Percentiles rank a stretch among this genome's conserved stretches.
Conservation (phyloP, 176 grass and related monocot genomes). For the Ensete ventricosum region DNA sequence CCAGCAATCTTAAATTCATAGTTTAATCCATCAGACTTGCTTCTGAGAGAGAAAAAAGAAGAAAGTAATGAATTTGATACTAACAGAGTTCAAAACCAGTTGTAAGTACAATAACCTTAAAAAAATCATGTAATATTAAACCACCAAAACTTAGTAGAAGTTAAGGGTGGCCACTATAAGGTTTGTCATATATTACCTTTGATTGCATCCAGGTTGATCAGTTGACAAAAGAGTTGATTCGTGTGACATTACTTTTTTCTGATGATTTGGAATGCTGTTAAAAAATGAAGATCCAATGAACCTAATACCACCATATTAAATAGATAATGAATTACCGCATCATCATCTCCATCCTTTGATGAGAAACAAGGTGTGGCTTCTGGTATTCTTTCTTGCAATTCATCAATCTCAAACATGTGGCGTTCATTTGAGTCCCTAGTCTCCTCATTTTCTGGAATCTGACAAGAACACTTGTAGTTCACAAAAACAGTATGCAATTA, state of each 20-base stretch:
- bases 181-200: slow-evolving; percentile 21
- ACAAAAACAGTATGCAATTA: neutral
- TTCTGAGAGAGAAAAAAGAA: slow-evolving; percentile 2
- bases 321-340: slow-evolving; percentile 31
- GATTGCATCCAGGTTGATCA: slow-evolving; percentile 29
- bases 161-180: too few relatives aligned
- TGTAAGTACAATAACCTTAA: neutral
- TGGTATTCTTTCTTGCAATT: slow-evolving; percentile 39
- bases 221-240: slow-evolving; percentile 42
- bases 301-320: slow-evolving; percentile 6
- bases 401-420: slow-evolving; percentile 43
- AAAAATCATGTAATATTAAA: neutral
- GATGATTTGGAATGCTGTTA: slow-evolving; percentile 44
- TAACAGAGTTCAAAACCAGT: neutral
- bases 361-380: slow-evolving; percentile 31
- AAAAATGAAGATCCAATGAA: slow-evolving; percentile 13
- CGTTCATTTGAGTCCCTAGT: slow-evolving; percentile 38
- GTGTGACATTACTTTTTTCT: slow-evolving; percentile 42
- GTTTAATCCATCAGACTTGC: slow-evolving; percentile 13
- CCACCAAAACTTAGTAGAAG: neutral
- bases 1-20: slow-evolving; percentile 3
- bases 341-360: slow-evolving; percentile 40
- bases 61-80: neutral
- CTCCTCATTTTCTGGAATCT: slow-evolving; percentile 71
- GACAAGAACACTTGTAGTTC: slow-evolving; percentile 9